Evolutionary conservation across 2,329 filamentous ascomycete species (phyloP), one percentile per base, ranked within the genome.

Genomic region (Pseudocercospora pini-densiflorae): DNA sequence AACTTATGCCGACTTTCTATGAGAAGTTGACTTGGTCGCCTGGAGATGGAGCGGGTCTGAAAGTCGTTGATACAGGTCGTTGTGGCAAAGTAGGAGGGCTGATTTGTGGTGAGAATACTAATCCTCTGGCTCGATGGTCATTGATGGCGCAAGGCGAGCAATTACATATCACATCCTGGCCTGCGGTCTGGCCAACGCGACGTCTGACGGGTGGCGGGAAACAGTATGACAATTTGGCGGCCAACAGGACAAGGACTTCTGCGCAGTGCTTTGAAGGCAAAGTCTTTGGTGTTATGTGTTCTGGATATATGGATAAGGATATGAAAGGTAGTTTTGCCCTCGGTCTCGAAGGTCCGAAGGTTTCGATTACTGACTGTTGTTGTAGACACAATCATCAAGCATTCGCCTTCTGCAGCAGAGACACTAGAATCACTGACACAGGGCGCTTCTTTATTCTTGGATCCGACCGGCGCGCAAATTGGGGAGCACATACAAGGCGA

Each of bases 211-310:
- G 33, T 5, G 59, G 33, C 19, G 69, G 66, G 6, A 75, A 70
- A 63, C 83, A 86, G 51, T 87, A 86, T 68, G 83, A 87, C 68
- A 87, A 87, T 66, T 76, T 86, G 1, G 77, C 81, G 0, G 85
- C 85, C 0, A 87, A 88, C 67, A 77, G 80, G n/a, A 84, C 78
- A 0, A 77, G 86, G 2, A 81, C 83, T 1, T 84, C 84, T 0
- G 84, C 84, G 0, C 85, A 87, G 71, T 87, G 85, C 68, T 87
- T 88, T 68, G 86, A 87, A 63, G 85, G 83, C 0, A 88, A 88
- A 68, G 84, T 81, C 51, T 88, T 87, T 55, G 85, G 85, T 0
- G 80, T 87, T 0, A 72, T 86, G 16, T 85, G 83, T 67, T 78
- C 82, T 0, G 81, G 81, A 0, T 71, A 79, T 23, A 73, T 87